Conservation (phyloP, 2,329 filamentous ascomycete species). For the Akanthomyces uredinophilus region DNA sequence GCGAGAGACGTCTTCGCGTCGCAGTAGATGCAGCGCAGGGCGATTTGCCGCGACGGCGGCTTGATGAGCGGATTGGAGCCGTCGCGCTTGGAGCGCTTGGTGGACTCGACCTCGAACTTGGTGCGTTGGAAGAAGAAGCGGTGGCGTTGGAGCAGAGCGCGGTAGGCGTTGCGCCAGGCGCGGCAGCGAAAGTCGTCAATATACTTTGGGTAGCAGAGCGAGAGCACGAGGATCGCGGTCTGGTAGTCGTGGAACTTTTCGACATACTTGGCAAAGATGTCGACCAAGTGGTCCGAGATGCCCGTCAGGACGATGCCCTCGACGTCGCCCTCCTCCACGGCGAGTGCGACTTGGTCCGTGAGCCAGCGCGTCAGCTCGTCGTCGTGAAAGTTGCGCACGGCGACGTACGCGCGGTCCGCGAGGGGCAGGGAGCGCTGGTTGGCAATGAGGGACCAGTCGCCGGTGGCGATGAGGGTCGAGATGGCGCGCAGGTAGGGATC, state of each 20-base stretch:
- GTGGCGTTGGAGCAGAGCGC: slow-evolving; percentile 67
- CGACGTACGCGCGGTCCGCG: slow-evolving; percentile 68
- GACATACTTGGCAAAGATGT: slow-evolving; percentile 71
- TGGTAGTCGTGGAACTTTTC: slow-evolving; percentile 73
- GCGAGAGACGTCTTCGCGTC: slow-evolving; percentile 53
- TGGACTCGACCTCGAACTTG: slow-evolving; percentile 73
- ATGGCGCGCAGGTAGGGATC: slow-evolving; percentile 78
- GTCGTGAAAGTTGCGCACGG: slow-evolving; percentile 61
- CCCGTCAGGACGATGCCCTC: slow-evolving; percentile 75
- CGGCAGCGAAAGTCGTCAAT: slow-evolving; percentile 71
- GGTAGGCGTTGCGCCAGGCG: slow-evolving; percentile 68
- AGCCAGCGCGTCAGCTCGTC: slow-evolving; percentile 63
- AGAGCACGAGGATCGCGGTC: slow-evolving; percentile 69
- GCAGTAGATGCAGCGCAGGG: slow-evolving; percentile 73
- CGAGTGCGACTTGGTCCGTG: slow-evolving; percentile 55
- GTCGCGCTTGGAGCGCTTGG: slow-evolving; percentile 60
- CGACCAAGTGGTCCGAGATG: slow-evolving; percentile 65
- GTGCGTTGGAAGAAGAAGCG: slow-evolving; percentile 69
- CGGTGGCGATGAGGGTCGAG: slow-evolving; percentile 70
- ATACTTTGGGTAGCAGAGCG: slow-evolving; percentile 69
- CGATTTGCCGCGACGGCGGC: slow-evolving; percentile 63
- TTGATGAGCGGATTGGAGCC: slow-evolving; percentile 55
- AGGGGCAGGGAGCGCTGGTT: slow-evolving; percentile 69
- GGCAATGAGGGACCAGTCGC: slow-evolving; percentile 70
- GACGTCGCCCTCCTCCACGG: slow-evolving; percentile 63